Evolutionary conservation across 2,329 filamentous ascomycete species (phyloP), one percentile per base, ranked within the genome.

Genomic region (Hypocreales sp.): DNA sequence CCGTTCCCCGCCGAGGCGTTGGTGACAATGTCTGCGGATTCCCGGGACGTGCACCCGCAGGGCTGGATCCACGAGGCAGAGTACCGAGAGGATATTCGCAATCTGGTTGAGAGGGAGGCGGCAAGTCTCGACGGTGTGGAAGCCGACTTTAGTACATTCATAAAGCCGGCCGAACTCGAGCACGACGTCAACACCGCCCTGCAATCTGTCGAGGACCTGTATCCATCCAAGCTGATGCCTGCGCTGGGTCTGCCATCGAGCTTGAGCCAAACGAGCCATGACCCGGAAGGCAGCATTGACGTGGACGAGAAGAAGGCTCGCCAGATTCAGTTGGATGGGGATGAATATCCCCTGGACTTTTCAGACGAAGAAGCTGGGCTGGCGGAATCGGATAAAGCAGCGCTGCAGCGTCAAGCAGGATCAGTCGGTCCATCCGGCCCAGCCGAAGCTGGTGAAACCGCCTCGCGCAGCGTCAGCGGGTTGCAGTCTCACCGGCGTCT

Each of bases 1-100:
- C 80, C 83, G 0, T 93, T 93, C 37, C 73, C 79, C 2, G 61
- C 73, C 0, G 86, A 93, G 38, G 83, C 73, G 5, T 55, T 95
- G 31, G 67, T 92, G 4, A 82, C 83, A 3, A 92, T 95, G 75
- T 92, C 84, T 21, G 83, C 83, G 5, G 79, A 90, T 48, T 61
- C 73, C 18, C 68, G 84, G 28, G 66, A 80, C 33, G 70, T 72
- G 3, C 67, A 75, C 21, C 62, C 71, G n/a, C 71, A 73, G n/a
- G 76, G 73, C 0, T 98, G 90, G 87, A 78, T 94, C 30, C 86
- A 94, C 39, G 87, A 95, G 47, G 74, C 82, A 25, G 86, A 93
- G 43, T 87, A 78, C 43, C 61, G 71, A 18, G 58, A 73, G 23
- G 64, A 79, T 39, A 58, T 92, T 2, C 51, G 58, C 17, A 55